These are phyloP conservation scores for Huiozyma naganishii DNA, from an alignment of 805 yeast genomes.

Conservation along the genomic window DNA sequence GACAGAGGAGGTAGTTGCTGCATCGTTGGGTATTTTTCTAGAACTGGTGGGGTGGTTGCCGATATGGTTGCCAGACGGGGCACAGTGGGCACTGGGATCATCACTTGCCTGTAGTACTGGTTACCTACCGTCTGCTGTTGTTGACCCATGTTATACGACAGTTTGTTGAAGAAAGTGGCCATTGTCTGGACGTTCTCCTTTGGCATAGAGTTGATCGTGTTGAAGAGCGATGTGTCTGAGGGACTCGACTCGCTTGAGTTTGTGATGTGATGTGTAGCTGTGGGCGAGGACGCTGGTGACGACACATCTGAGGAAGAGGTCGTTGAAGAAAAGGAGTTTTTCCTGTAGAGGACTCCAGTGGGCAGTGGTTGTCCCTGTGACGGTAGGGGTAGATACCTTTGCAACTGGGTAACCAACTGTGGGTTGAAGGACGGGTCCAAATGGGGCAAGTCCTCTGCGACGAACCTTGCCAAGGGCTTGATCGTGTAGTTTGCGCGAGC, in stretches of 20 bases:
- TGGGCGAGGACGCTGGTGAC: no score
- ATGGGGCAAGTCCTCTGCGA: conserved; percentile 3
- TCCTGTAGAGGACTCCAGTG: neutral
- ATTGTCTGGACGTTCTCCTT: conserved; percentile 2
- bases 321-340: neutral
- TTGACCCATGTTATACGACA: conserved; percentile 5
- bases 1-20: conserved; percentile 4
- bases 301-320: neutral
- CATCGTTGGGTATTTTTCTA: conserved; percentile 4
- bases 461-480: conserved; percentile 2
- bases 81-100: neutral
- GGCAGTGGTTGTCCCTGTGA: neutral
- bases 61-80: no score
- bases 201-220: conserved; percentile 2
- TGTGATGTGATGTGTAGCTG: no score
- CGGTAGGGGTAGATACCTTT: conserved; percentile 13
- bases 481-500: neutral
- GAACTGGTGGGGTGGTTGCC: neutral
- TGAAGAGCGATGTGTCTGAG: neutral
- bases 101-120: neutral
- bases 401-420: conserved; percentile 10
- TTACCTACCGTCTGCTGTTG: neutral
- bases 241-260: conserved; percentile 1
- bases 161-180: conserved; percentile 4
- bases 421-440: conserved; percentile 5